Evolutionary conservation across 441 rosid genomes (phyloP), one percentile per base, ranked within the genome.

Genomic region (Gossypium aridum): DNA sequence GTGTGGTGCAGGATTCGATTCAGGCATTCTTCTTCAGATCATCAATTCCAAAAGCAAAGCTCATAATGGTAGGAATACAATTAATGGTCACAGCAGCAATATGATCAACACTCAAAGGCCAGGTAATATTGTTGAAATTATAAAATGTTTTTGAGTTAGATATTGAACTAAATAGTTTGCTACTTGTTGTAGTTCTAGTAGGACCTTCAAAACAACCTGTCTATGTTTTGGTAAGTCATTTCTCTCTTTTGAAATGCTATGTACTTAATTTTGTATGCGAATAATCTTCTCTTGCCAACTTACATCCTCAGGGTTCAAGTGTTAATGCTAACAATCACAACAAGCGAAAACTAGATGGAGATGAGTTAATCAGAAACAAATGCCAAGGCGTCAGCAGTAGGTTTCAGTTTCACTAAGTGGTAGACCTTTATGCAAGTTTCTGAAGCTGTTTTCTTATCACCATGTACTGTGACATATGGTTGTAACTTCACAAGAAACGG

Each of bases 31-130:
- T 25, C 28, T 20, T 16, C n/a, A 66, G n/a, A 82, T 80, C 20
- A 73, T 80, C 70, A 76, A 70, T 45, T 70, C 83, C 45, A 80
- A 77, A 63, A 20, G 7, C 39, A 74, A 64, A 57, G 37, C 6
- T 26, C 8, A 5, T 12, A 53, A n/a, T 10, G 62, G 34, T 8
- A 3, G 26, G 53, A 45, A 45, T 0, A 20, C 2, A 2, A 2
- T 34, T 34, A 31, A 16, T 16, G 68, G 34, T 20, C n/a, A 68
- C 59, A 68, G 54, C 72, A 34, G 34, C 64, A 19, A 56, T 5
- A 2, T 10, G 20, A 71, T 61, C 53, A 54, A 71, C 16, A 28
- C 16, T 34, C 22, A 13, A 55, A 34, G 12, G 53, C 53, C 53
- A 55, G 57, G 37, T 22, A 43, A 64, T 28, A n/a, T 26, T 14